Base-by-base conservation (phyloP, 768 basidiomycete genomes). In the Lepiota venenata region DNA sequence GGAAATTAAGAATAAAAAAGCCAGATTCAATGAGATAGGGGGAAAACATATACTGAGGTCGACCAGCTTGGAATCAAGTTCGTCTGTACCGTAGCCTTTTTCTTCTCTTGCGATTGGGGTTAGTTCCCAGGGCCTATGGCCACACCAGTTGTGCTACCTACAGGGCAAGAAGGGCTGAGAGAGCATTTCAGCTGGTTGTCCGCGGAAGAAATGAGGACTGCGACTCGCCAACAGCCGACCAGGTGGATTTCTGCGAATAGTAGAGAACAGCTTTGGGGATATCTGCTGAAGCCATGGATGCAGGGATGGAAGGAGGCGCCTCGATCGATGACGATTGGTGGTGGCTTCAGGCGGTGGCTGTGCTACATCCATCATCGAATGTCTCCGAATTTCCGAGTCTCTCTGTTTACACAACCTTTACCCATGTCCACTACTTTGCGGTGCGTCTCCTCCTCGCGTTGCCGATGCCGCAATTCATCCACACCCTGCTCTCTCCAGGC, bases 241-340 rank as follows among this genome's bases (percentile, higher is more conserved):
- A 90, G 50, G 83, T 69, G 3, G 83, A 85, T 2, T 62, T 50
- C 4, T 79, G 75, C 52, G 69, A 79, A 68, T 85, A 85, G 70
- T 93, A 94, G 1, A 94, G 74, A 38, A 88, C 82, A n/a, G 91
- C 91, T 70, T 92, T 93, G 49, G 86, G 83, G 47, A 86, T 29
- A 16, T 40, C 48, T 21, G 15, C 20, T 27, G 40, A 42, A n/a
- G 49, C 8, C 49, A 50, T 61, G 62, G 69, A 68, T 60, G 63
- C 70, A 52, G 63, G 58, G 42, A 50, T 36, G 21, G n/a, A 9
- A 18, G 40, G 44, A 9, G 22, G 39, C 14, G 10, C 27, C 21
- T 15, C 11, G 18, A 38, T 36, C n/a, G 32, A 11, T 32, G 32
- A 32, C 32, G n/a, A 32, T 32, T 8, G 32, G 2, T 27, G 21